phyloP scores from a whole-genome alignment of 129 eudicot species.

The Apium graveolens region DNA sequence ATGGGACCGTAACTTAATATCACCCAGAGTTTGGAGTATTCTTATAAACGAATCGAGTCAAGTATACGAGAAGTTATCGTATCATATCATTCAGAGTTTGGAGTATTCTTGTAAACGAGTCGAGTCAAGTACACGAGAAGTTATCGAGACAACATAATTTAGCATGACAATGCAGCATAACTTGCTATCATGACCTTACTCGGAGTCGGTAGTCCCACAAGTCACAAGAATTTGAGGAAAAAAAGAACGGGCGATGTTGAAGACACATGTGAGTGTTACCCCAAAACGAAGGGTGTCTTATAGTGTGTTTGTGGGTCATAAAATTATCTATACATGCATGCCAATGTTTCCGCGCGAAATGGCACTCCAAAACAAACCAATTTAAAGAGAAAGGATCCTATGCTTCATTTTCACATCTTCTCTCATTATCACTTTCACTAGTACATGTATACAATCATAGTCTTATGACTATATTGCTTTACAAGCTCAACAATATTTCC shows the following conservation, averaged over 20 bases:
- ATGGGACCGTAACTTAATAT: too few species aligned
- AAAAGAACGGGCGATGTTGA: not conserved
- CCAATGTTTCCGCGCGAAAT: not conserved
- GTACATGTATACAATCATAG: not conserved
- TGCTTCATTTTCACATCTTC: slow-evolving; percentile 5
- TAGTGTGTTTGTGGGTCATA: slow-evolving; percentile 9
- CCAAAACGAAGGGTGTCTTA: not conserved
- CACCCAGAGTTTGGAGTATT: too few species aligned
- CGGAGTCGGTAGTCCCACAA: not conserved
- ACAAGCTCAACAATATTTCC: not conserved
- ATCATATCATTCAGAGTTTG: too few species aligned
- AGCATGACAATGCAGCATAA: not conserved
- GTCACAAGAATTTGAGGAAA: not conserved
- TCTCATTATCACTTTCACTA: not conserved
- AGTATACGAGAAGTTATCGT: too few species aligned
- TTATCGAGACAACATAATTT: not conserved
- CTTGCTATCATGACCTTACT: not conserved
- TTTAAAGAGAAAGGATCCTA: not conserved
- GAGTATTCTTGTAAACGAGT: not conserved
- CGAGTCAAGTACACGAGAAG: not conserved
- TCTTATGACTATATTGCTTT: not conserved
- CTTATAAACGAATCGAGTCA: too few species aligned
- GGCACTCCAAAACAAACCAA: not conserved
- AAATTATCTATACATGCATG: not conserved
- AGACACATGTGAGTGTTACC: not conserved